Evolutionary conservation across 306 rosid genomes (phyloP), one percentile per base, ranked within the genome.

Genomic region (Medicago ruthenica): DNA sequence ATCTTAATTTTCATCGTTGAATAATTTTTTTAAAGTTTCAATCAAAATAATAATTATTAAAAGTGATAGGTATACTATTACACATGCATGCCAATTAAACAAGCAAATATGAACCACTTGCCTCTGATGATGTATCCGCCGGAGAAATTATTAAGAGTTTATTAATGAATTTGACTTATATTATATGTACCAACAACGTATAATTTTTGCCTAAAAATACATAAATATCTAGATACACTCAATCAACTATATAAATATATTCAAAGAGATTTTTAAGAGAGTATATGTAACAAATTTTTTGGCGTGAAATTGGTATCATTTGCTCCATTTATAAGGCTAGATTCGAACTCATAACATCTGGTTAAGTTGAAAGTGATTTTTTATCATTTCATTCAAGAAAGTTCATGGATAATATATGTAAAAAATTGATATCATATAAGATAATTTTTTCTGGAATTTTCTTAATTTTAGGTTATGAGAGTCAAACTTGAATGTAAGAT

Each of bases 41-140:
- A 54, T 18, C 8, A 11, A 18, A 55, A 54, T 54, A 54, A 18
- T 54, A 20, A 55, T 3, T 58, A 8, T 47, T 20, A 37, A 37
- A 76, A 64, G 65, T 34, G 80, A 40, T 7, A 15, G 59, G 12
- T 48, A 36, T 36, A 37, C n/a, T 0, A 17, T 6, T 9, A 16
- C 7, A 48, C n/a, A 48, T 7, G 27, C 16, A 37, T 12, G 16
- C 5, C 14, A 27, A 39, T 27, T 27, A 11, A 61, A 59, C 3
- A 50, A 64, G 48, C 21, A 39, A 75, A 64, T 24, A 50, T 34
- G 24, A 62, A 8, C 62, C 62, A 62, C 51, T 63, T 47, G 62
- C 22, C n/a, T 45, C 20, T 9, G 13, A 24, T 58, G 14, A 10
- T 27, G 59, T 73, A 42, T n/a, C 16, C 16, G 2, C 5, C 8